Evolutionary conservation across 768 basidiomycete genomes (phyloP).

Genomic region (Tricholoma hemisulphureum): DNA sequence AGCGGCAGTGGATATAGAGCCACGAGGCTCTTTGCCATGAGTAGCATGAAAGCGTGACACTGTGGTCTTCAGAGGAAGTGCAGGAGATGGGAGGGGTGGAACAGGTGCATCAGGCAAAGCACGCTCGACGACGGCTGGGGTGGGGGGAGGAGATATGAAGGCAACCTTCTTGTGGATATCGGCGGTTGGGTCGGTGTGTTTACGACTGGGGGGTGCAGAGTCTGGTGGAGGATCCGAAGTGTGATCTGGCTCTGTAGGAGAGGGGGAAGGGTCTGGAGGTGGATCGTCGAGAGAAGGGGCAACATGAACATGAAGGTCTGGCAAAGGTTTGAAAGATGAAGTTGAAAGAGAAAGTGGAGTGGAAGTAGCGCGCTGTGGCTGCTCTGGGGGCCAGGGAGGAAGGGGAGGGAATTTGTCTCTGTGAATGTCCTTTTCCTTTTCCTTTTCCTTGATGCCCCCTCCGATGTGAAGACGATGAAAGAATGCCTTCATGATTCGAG

Average conservation of each 20-base stretch:
- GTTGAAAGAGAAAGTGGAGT: constrained; percentile 48
- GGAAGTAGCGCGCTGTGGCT: constrained; percentile 33
- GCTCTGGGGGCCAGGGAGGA: constrained; percentile 64
- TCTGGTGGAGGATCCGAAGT: too few relatives aligned
- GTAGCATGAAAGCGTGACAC: constrained; percentile 76
- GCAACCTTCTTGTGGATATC: constrained; percentile 84
- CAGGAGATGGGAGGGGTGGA: constrained; percentile 26
- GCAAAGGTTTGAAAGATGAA: constrained; percentile 66
- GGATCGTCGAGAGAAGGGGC: constrained; percentile 35
- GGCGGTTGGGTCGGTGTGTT: constrained; percentile 32
- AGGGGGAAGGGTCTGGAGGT: constrained; percentile 23
- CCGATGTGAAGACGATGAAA: constrained; percentile 73
- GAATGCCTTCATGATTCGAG: constrained; percentile 72
- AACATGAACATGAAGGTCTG: too few relatives aligned
- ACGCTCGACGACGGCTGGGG: constrained; percentile 56
- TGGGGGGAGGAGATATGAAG: constrained; percentile 79
- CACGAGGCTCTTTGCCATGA: constrained; percentile 69
- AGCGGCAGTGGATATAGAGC: constrained; percentile 61
- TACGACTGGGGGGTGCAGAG: constrained; percentile 32
- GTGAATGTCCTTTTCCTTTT: constrained; percentile 40
- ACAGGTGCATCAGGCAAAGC: constrained; percentile 48
- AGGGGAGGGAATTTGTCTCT: constrained; percentile 74
- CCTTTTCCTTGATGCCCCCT: constrained; percentile 63
- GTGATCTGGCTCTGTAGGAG: constrained; percentile 19
- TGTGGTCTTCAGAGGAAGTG: constrained; percentile 56